A percentile compares a stretch with the other conserved stretches of the same genome.
These are phyloP conservation scores for Podospora anserina DNA, from an alignment of 495 filamentous ascomycete species.

Conservation along the genomic window DNA sequence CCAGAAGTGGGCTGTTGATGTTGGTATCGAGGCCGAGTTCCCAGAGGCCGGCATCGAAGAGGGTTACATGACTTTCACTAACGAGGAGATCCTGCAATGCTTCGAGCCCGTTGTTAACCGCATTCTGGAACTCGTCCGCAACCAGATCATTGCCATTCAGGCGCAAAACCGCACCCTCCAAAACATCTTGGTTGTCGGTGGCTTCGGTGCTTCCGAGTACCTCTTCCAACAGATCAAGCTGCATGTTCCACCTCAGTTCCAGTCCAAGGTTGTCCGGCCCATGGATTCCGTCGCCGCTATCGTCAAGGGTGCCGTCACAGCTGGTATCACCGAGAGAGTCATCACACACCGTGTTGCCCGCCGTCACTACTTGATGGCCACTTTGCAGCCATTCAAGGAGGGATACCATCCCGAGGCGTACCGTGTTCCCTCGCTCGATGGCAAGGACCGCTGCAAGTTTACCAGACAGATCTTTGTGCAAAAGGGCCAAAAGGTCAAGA, in stretches of 20 bases:
- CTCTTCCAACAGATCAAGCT: slow-evolving; percentile 79
- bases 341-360: slow-evolving; percentile 97
- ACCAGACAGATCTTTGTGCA: slow-evolving; percentile 98
- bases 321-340: slow-evolving; percentile 94
- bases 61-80: slow-evolving; percentile 79
- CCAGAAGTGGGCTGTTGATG: slow-evolving; percentile 74
- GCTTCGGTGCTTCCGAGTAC: slow-evolving; percentile 73
- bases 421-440: slow-evolving; percentile 92
- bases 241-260: slow-evolving; percentile 77
- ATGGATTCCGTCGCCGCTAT: slow-evolving; percentile 78
- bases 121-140: slow-evolving; percentile 68
- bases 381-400: slow-evolving; percentile 96
- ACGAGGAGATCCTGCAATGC: slow-evolving; percentile 75
- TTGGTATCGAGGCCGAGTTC: slow-evolving; percentile 74
- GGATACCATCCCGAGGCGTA: slow-evolving; percentile 98
- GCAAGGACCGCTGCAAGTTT: slow-evolving; percentile 98
- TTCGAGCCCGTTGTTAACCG: slow-evolving; percentile 74
- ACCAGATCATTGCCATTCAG: slow-evolving; percentile 77
- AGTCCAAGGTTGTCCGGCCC: slow-evolving; percentile 71
- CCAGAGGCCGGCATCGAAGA: slow-evolving; percentile 74
- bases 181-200: slow-evolving; percentile 71
- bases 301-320: slow-evolving; percentile 73
- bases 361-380: slow-evolving; percentile 98
- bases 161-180: slow-evolving; percentile 68
- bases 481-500: slow-evolving; percentile 98